phyloP scores from a whole-genome alignment of 345 rosid genomes.

The Cardamine occulta region DNA sequence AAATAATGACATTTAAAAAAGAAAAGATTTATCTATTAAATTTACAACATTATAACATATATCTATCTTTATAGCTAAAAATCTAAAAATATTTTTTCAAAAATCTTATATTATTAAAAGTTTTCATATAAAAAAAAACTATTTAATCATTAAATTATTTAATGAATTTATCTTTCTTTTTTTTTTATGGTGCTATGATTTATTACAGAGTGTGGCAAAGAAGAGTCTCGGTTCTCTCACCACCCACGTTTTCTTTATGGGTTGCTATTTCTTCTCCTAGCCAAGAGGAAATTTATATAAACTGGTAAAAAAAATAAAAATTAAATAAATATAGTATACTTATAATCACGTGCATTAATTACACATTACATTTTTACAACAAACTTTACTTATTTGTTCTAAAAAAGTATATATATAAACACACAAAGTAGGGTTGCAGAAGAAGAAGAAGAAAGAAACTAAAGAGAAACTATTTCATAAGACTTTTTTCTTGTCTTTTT shows the following conservation, averaged over 20 bases:
- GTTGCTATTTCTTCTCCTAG: constrained; percentile 37
- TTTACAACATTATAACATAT: not conserved
- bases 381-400: constrained; percentile 3
- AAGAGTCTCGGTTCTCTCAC: constrained; percentile 17
- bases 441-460: constrained; percentile 20
- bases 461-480: constrained; percentile 29
- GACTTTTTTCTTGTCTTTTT: not conserved
- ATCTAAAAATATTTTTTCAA: not conserved
- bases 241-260: constrained; percentile 44
- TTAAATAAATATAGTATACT: not conserved
- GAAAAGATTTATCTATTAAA: not conserved
- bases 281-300: constrained; percentile 8
- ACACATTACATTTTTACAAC: constrained; percentile 15
- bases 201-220: not conserved
- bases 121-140: not conserved
- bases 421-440: constrained; percentile 18
- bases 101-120: not conserved
- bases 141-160: not conserved
- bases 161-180: not conserved
- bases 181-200: not conserved
- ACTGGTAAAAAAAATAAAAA: not conserved
- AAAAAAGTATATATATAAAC: constrained; percentile 21
- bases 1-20: not conserved
- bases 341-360: constrained; percentile 42
- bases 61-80: not conserved